Evolutionary conservation across 1,284 basidiomycete species (phyloP).

Genomic region (Trichosporon sp.): DNA sequence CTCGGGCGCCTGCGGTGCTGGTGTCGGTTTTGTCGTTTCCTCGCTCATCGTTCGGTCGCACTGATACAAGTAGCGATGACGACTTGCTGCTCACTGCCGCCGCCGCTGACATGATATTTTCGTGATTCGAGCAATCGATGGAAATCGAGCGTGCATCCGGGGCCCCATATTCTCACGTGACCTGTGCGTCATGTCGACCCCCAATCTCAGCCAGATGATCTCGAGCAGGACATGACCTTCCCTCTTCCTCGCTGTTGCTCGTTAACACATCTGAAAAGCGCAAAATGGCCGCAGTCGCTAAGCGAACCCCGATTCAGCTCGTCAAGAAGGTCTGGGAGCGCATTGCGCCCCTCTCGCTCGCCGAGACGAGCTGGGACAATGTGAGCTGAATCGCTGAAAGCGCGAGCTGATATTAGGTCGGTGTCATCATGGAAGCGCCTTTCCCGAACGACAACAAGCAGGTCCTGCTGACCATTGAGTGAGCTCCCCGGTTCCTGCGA

Average conservation of each 20-base stretch:
- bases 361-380: slow-evolving; percentile 80
- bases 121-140: neutral
- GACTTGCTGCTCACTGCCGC: no score
- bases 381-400: slow-evolving; percentile 54
- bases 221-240: neutral
- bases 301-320: slow-evolving; percentile 30
- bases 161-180: slow-evolving; percentile 7
- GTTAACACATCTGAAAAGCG: neutral
- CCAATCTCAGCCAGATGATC: neutral
- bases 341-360: slow-evolving; percentile 76
- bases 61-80: neutral
- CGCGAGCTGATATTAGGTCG: slow-evolving; percentile 57
- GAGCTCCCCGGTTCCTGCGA: slow-evolving; percentile 28
- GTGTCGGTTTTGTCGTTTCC: neutral
- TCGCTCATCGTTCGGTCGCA: neutral
- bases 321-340: slow-evolving; percentile 51
- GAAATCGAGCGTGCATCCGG: neutral
- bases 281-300: slow-evolving; percentile 6
- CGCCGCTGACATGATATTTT: no score
- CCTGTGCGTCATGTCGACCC: neutral
- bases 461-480: slow-evolving; percentile 82
- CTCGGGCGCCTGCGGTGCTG: neutral
- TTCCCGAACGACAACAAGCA: slow-evolving; percentile 57
- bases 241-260: neutral
- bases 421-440: slow-evolving; percentile 75